phyloP scores from a whole-genome alignment of 148 eudicot genomes.

The Tetragonia tetragonoides region DNA sequence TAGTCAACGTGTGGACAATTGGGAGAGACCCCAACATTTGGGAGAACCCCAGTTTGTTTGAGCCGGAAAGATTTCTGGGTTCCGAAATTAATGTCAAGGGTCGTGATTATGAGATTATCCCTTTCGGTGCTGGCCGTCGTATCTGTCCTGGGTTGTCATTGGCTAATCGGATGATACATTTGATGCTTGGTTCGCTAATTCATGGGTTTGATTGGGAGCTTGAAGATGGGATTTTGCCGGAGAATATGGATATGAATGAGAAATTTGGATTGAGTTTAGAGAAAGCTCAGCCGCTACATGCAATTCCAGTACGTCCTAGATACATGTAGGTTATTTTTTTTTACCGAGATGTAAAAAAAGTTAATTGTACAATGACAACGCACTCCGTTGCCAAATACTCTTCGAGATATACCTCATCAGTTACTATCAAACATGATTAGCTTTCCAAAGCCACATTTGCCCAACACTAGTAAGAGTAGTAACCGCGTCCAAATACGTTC shows the following conservation, averaged over 20 bases:
- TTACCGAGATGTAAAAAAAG: no score
- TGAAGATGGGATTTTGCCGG: slow-evolving; percentile 18
- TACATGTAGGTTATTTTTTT: no score
- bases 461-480: no score
- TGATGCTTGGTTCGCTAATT: slow-evolving; percentile 27
- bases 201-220: slow-evolving; percentile 31
- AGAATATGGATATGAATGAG: slow-evolving; percentile 28
- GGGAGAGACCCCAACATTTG: slow-evolving; percentile 11
- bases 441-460: no score
- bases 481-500: no score
- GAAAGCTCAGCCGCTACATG: slow-evolving; percentile 26
- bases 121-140: slow-evolving; percentile 10
- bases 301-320: background rate
- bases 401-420: no score
- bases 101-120: slow-evolving; percentile 6
- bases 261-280: slow-evolving; percentile 20
- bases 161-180: slow-evolving; percentile 21
- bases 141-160: slow-evolving; percentile 21
- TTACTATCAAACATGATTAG: no score
- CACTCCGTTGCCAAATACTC: no score
- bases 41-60: slow-evolving; percentile 10
- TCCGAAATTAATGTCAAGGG: background rate
- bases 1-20: slow-evolving; percentile 15
- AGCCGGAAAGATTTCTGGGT: slow-evolving; percentile 12
- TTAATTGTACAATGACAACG: no score